Percentiles rank a stretch among this genome's conserved stretches.
Conservation (phyloP, 768 basidiomycete genomes). For the Hysterangium stoloniferum region DNA sequence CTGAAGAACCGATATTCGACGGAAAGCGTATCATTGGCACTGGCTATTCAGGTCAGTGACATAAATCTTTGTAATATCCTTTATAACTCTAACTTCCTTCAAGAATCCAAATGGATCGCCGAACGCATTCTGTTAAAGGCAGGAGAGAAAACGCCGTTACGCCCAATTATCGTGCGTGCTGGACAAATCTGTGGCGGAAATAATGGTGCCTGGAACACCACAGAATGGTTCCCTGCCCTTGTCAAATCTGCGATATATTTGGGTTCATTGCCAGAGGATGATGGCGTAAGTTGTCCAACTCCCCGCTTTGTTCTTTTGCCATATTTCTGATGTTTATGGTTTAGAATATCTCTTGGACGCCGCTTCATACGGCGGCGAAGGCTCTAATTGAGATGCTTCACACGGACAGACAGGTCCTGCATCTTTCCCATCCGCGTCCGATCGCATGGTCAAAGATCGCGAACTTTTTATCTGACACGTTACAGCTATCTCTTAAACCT, state of each 20-base stretch:
- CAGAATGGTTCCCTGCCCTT: conserved; percentile 31
- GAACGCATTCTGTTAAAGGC: conserved; percentile 34
- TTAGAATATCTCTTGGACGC: conserved; percentile 21
- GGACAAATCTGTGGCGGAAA: conserved; percentile 36
- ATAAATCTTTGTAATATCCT: not conserved
- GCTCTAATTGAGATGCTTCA: conserved; percentile 21
- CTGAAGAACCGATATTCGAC: conserved; percentile 1
- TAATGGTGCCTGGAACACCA: conserved; percentile 31
- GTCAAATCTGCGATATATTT: conserved; percentile 28
- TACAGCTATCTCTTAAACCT: conserved; percentile 23
- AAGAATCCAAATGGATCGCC: conserved; percentile 32
- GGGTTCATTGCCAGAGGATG: conserved; percentile 25
- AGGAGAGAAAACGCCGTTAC: conserved; percentile 21
- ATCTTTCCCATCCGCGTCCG: conserved; percentile 35
- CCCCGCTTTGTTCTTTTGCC: conserved; percentile 3
- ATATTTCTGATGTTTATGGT: not conserved
- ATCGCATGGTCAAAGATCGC: conserved; percentile 27
- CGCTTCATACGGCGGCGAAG: conserved; percentile 18
- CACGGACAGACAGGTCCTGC: conserved; percentile 14
- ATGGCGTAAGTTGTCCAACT: conserved; percentile 22
- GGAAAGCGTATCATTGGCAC: conserved; percentile 6
- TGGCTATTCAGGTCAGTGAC: conserved; percentile 7
- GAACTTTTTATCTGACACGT: conserved; percentile 14
- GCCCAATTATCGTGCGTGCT: conserved; percentile 30
- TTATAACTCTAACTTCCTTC: not conserved